Evolutionary conservation across 2,329 filamentous ascomycete species (phyloP).

Genomic region (Apiospora marii): DNA sequence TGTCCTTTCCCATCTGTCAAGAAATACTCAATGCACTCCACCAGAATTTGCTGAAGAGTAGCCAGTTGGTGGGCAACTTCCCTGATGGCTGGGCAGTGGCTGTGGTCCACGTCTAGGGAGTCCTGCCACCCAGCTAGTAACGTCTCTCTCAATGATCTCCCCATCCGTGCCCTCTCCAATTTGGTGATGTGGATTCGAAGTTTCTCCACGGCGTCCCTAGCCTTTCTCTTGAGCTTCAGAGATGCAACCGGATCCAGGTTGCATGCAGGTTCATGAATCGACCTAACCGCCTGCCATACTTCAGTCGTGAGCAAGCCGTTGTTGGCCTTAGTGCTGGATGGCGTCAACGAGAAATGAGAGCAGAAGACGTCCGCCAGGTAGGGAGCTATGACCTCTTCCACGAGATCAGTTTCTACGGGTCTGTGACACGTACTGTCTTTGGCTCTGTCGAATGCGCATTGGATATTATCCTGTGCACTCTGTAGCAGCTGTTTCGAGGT

Average conservation of each 20-base stretch:
- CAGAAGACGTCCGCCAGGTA: background rate
- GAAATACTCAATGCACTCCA: background rate
- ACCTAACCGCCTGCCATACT: background rate
- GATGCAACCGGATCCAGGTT: background rate
- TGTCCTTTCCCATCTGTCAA: background rate
- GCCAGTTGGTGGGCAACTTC: background rate
- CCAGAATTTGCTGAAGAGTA: background rate
- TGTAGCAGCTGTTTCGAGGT: background rate
- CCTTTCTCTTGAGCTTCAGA: background rate
- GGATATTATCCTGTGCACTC: too few relatives aligned
- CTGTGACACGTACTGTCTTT: too few relatives aligned
- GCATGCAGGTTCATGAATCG: background rate
- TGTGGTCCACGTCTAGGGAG: slow-evolving; percentile 20
- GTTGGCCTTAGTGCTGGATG: background rate
- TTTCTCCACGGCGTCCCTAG: background rate
- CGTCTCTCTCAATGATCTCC: background rate
- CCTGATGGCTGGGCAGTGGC: background rate
- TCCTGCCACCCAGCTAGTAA: background rate
- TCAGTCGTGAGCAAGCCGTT: background rate
- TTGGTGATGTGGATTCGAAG: background rate
- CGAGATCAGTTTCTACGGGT: background rate
- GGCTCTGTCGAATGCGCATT: accelerated
- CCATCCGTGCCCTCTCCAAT: background rate
- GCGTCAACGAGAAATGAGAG: background rate
- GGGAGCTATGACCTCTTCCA: background rate